phyloP scores from a whole-genome alignment of 163 green algal species.

The Scenedesmus sp. region DNA sequence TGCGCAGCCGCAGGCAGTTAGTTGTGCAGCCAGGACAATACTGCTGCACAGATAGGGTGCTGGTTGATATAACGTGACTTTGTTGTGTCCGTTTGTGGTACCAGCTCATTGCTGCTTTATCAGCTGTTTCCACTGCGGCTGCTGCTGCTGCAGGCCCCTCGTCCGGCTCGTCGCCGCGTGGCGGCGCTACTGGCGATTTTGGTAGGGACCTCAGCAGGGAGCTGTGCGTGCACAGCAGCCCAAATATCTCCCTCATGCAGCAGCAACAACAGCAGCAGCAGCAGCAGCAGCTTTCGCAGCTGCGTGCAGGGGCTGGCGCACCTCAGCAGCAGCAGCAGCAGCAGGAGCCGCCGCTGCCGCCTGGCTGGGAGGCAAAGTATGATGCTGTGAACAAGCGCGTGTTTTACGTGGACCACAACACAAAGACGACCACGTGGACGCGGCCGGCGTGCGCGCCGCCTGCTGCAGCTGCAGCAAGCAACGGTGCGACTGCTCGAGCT shows the following conservation, averaged over 20 bases:
- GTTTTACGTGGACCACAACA: slow-evolving; percentile 99
- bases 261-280: slow-evolving; percentile 27
- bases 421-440: slow-evolving; percentile 63
- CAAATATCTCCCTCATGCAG: slow-evolving; percentile 25
- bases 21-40: too few relatives aligned
- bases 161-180: background rate
- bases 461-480: slow-evolving; percentile 25
- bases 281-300: slow-evolving; percentile 4
- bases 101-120: too few relatives aligned
- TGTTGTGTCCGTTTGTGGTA: background rate
- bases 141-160: background rate
- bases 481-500: background rate
- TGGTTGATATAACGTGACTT: background rate
- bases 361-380: slow-evolving; percentile 91
- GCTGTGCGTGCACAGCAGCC: slow-evolving; percentile 21
- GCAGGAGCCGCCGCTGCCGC: slow-evolving; percentile 59
- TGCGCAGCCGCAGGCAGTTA: too few relatives aligned
- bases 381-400: slow-evolving; percentile 78
- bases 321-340: slow-evolving; percentile 13
- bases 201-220: slow-evolving; percentile 52
- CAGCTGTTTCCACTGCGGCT: background rate
- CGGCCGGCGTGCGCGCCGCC: slow-evolving; percentile 4
- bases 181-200: background rate
- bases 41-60: too few relatives aligned
- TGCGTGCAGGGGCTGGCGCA: background rate